These are phyloP conservation scores for Ustilago sp. DNA, from an alignment of 1,284 basidiomycete species.

Conservation along the genomic window DNA sequence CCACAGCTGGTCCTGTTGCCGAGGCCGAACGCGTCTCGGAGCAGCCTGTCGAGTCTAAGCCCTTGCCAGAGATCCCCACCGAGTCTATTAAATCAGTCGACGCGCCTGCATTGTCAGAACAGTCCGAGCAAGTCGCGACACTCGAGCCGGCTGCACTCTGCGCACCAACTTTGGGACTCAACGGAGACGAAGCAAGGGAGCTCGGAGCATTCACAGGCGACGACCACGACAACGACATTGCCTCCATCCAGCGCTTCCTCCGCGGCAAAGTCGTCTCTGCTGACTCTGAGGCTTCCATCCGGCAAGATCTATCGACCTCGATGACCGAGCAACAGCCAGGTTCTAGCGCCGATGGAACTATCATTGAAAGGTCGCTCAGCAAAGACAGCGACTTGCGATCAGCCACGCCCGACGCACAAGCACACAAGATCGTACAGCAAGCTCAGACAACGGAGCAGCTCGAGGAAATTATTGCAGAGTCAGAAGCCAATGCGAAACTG, in stretches of 20 bases:
- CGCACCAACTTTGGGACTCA: neutral
- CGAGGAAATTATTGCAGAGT: neutral
- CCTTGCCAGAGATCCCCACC: neutral
- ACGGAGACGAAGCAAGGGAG: slow-evolving; percentile 7
- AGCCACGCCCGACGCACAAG: neutral
- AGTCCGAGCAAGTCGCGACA: neutral
- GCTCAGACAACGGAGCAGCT: neutral
- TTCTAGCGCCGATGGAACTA: slow-evolving; percentile 30
- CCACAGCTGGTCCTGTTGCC: neutral
- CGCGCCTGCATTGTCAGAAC: neutral
- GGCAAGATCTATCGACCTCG: slow-evolving; percentile 7
- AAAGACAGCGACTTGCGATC: slow-evolving; percentile 19
- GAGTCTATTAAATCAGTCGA: neutral
- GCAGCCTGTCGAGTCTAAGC: slow-evolving; percentile 4
- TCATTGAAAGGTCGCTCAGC: slow-evolving; percentile 28
- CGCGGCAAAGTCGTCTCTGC: slow-evolving; percentile 34
- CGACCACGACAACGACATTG: slow-evolving; percentile 35
- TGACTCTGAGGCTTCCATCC: slow-evolving; percentile 22
- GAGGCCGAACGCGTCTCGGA: neutral
- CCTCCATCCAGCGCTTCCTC: slow-evolving; percentile 40
- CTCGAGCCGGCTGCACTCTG: neutral
- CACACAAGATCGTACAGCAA: neutral
- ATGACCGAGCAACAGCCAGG: slow-evolving; percentile 4
- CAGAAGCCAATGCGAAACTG: neutral
- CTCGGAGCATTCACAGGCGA: slow-evolving; percentile 16